These are phyloP conservation scores for Aeschynomene evenia DNA, from an alignment of 306 rosid genomes.

Conservation along the genomic window DNA sequence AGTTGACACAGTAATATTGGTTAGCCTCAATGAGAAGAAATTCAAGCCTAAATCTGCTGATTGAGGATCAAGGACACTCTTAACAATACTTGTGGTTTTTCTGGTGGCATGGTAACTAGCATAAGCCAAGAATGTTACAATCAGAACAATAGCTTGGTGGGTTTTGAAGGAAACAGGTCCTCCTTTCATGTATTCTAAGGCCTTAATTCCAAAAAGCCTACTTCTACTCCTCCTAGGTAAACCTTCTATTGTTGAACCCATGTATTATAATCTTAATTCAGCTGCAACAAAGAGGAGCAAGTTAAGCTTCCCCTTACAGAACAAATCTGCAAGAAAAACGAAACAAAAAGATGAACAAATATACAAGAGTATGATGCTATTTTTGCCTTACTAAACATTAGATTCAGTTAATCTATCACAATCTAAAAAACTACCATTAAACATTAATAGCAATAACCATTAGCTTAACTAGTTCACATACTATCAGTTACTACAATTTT, in stretches of 20 bases:
- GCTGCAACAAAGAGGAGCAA: slow-evolving; percentile 28
- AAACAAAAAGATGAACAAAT: not conserved
- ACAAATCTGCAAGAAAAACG: slow-evolving; percentile 32
- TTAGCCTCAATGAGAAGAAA: slow-evolving; percentile 33
- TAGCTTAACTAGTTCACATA: not conserved
- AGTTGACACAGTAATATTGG: slow-evolving; percentile 17
- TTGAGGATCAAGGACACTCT: slow-evolving; percentile 89
- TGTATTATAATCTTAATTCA: slow-evolving; percentile 26
- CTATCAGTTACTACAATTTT: not conserved
- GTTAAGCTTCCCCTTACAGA: slow-evolving; percentile 29
- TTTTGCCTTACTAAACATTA: not conserved
- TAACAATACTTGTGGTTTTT: slow-evolving; percentile 89
- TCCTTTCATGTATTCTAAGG: slow-evolving; percentile 55
- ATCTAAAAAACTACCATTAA: not conserved
- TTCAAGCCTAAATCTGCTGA: slow-evolving; percentile 46
- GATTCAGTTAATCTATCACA: not conserved
- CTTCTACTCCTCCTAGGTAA: slow-evolving; percentile 29
- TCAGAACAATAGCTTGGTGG: slow-evolving; percentile 75
- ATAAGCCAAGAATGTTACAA: slow-evolving; percentile 84
- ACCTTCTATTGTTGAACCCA: slow-evolving; percentile 59
- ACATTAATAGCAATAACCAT: not conserved
- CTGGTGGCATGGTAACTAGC: slow-evolving; percentile 90
- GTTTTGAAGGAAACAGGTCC: slow-evolving; percentile 75
- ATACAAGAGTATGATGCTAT: not conserved
- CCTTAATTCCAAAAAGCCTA: slow-evolving; percentile 61